Evolutionary conservation across 148 eudicot species (phyloP), one percentile per base, ranked within the genome.

Genomic region (Drosera capensis): DNA sequence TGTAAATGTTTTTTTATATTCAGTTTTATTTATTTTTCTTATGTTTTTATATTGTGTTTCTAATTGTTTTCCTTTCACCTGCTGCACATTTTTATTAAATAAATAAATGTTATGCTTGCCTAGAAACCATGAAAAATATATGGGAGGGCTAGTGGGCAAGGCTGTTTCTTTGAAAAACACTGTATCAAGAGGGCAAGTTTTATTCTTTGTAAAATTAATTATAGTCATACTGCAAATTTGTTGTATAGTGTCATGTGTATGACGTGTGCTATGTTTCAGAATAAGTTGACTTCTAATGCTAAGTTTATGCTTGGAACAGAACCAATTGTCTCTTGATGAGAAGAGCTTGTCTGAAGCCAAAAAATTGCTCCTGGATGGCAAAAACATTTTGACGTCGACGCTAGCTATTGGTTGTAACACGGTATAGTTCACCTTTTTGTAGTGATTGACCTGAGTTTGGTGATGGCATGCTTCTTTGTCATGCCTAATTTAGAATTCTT

Each of bases 361-460:
- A 31, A 72, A 75, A 66, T 64, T 90, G 37, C 71, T 84, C 25
- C 51, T 17, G 3, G 71, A 80, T 29, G 69, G 78, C 74, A 80
- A 69, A 57, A 67, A 55, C 46, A 47, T 73, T 29, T 52, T 86
- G 55, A 57, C 71, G 15, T 71, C 63, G 56, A 31, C 65, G 9
- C 67, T 87, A 7, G 45, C 80, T 49, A 44, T 84, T 45, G 93
- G 87, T 51, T 67, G 56, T 51, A 69, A 59, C 44, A 52, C 67
- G 70, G 97, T 90, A 57, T 31, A 18, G 42, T 37, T 41, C 29
- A 21, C 28, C 0, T 3, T 18, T 9, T 12, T 41, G 55, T 20
- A 20, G 24, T 55, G 30, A 31, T 49, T 21, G 1, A 43, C 20
- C n/a, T 44, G n/a, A n/a, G n/a, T n/a, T n/a, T 50, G n/a, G 13